Evolutionary conservation across 352 stramenopile species (phyloP), one percentile per base, ranked within the genome.

Genomic region (Aphanomyces astaci): DNA sequence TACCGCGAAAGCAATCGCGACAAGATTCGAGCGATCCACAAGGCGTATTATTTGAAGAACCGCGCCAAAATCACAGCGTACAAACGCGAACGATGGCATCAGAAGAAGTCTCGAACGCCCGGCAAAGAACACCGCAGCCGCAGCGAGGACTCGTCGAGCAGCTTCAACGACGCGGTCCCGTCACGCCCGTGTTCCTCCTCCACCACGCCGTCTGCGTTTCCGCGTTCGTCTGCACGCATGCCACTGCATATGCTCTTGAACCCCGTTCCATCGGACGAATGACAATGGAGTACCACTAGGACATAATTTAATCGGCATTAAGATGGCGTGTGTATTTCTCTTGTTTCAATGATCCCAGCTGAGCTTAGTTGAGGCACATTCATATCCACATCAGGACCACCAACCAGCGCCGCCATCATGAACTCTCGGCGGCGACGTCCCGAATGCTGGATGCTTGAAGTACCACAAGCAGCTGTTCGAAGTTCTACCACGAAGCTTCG

Each of bases 41-140:
- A 55, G n/a, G 48, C 48, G 27, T 55, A 55, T 22, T 55, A 55
- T n/a, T n/a, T 55, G n/a, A 55, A 55, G 48, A 55, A 55, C 48
- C 48, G 48, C n/a, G 48, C 48, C 48, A 55, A 55, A n/a, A 55
- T 55, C 48, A 55, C 48, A 0, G 48, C 48, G 48, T 55, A 55
- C 48, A 55, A 55, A 30, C 48, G 48, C 48, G 48, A 55, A 22
- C 48, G 48, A 22, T 55, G 48, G 48, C 48, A 55, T 55, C 48
- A 55, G 27, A 55, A 55, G 48, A 55, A 55, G 22, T 0, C 48
- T 22, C 10, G n/a, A 11, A 15, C 48, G n/a, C 11, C 11, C 13
- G 48, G 27, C 48, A 55, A 55, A 10, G 10, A 55, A 25, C 48
- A 55, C 7, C 7, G 36, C 36, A 7, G 36, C 15, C 15, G 36